Percentiles rank a stretch among this genome's conserved stretches.
These are phyloP conservation scores for Exophiala xenobiotica DNA, from an alignment of 2,329 filamentous ascomycete genomes.

Conservation along the genomic window DNA sequence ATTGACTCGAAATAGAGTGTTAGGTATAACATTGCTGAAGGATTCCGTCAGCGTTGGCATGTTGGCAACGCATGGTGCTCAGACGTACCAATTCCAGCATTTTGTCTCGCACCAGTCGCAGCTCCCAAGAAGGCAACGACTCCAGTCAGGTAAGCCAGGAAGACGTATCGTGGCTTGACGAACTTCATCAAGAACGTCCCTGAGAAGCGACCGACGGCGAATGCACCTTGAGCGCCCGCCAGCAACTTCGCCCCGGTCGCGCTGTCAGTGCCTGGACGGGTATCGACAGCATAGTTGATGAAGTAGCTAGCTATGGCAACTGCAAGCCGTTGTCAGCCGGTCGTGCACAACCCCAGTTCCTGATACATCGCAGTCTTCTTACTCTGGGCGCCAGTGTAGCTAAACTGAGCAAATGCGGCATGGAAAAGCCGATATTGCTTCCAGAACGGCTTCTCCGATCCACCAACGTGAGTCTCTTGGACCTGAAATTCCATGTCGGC, in stretches of 20 bases:
- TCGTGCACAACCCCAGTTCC: too few species aligned
- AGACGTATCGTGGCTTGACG: slow-evolving; percentile 64
- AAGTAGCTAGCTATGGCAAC: slow-evolving; percentile 59
- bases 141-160: slow-evolving; percentile 64
- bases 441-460: slow-evolving; percentile 60
- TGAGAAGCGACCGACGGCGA: slow-evolving; percentile 69
- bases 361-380: not conserved
- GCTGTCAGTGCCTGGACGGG: slow-evolving; percentile 53
- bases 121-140: slow-evolving; percentile 61
- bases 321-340: slow-evolving; percentile 29
- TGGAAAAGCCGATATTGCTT: slow-evolving; percentile 76
- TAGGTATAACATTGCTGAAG: slow-evolving; percentile 19
- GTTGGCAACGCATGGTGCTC: not conserved
- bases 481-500: slow-evolving; percentile 66
- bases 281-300: slow-evolving; percentile 69
- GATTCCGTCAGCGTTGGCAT: not conserved
- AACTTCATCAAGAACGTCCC: slow-evolving; percentile 62
- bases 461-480: slow-evolving; percentile 53
- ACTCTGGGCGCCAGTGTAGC: slow-evolving; percentile 71
- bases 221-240: slow-evolving; percentile 71
- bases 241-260: slow-evolving; percentile 65
- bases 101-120: slow-evolving; percentile 47
- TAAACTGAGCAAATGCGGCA: slow-evolving; percentile 73
- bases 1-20: slow-evolving; percentile 77
- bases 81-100: slow-evolving; percentile 44